These are phyloP conservation scores for Litsea cubeba DNA, from an alignment of 164 flowering plant species.

Conservation along the genomic window DNA sequence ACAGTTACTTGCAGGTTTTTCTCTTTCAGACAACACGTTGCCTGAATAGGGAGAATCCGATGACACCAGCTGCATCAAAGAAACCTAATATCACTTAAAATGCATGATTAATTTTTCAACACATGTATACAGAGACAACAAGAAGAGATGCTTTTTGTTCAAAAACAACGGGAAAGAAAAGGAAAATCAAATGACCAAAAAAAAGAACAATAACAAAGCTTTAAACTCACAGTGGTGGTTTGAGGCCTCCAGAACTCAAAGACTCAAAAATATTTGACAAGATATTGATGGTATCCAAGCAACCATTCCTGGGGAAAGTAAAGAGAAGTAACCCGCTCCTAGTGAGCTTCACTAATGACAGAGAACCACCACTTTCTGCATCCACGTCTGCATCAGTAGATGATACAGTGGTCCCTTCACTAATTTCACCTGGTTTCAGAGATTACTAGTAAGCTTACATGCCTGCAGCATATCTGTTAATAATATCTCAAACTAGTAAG, in stretches of 20 bases:
- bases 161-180: not conserved
- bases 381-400: slow-evolving; percentile 15
- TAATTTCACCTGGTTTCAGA: slow-evolving; percentile 26
- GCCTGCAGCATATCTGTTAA: not conserved
- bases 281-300: slow-evolving; percentile 37
- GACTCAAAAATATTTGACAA: slow-evolving; percentile 45
- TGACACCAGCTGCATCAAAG: slow-evolving; percentile 74
- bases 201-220: not conserved
- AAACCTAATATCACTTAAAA: not conserved
- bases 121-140: not conserved
- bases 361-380: slow-evolving; percentile 19
- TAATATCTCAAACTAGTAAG: not conserved
- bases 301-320: slow-evolving; percentile 35
- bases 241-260: slow-evolving; percentile 41
- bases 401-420: slow-evolving; percentile 13
- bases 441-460: not conserved
- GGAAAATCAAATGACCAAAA: not conserved
- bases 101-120: not conserved
- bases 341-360: slow-evolving; percentile 80
- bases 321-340: slow-evolving; percentile 82
- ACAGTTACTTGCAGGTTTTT: slow-evolving; percentile 44
- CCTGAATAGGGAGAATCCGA: slow-evolving; percentile 78
- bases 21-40: slow-evolving; percentile 65
- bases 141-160: not conserved
- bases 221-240: slow-evolving; percentile 55